Base-by-base conservation (phyloP, 768 basidiomycete species). In the Lentinula detonsa region DNA sequence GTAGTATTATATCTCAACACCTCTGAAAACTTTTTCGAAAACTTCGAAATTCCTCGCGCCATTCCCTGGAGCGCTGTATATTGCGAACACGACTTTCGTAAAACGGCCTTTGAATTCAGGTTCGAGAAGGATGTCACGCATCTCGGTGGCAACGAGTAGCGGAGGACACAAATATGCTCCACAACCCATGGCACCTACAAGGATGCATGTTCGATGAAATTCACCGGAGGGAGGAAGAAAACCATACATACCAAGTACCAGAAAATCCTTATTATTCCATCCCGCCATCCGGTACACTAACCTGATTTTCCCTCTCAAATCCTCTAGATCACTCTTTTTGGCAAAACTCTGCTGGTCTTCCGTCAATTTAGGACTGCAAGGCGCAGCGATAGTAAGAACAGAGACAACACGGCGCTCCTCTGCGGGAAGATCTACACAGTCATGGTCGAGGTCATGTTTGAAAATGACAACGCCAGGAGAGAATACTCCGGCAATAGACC, bases 401-500 rank as follows among this genome's bases (percentile, higher is more conserved):
- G 77, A 78, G 21, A 80, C 76, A 15, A 79, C 65, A 2, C 67
- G 63, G n/a, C 74, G 70, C 35, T 78, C 71, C 1, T 63, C 65
- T 7, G 16, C 33, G 2, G 70, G 57, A 1, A 80, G 71, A 35
- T 76, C 74, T 5, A 61, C 70, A 60, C 76, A 80, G 46, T 71
- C 70, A 56, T 78, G 72, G 61, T 77, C 77, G 31, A 81, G 73
- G 60, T 79, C 77, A 55, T 79, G 71, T 61, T 77, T 78, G 73
- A 81, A 80, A 16, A 81, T 70, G 37, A 81, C 76, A 5, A 81
- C 74, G 7, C 74, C 76, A 0, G 79, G 77, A 0, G 79, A 81
- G 66, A 65, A 80, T 1, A 80, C 60, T 1, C 77, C 80, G 2
- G 76, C 74, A 4, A 69, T 64, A 16, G 74, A 78, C 1, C 74